These are phyloP conservation scores for Yarrowia galli DNA, from an alignment of 1,139 yeast genomes.

Conservation along the genomic window DNA sequence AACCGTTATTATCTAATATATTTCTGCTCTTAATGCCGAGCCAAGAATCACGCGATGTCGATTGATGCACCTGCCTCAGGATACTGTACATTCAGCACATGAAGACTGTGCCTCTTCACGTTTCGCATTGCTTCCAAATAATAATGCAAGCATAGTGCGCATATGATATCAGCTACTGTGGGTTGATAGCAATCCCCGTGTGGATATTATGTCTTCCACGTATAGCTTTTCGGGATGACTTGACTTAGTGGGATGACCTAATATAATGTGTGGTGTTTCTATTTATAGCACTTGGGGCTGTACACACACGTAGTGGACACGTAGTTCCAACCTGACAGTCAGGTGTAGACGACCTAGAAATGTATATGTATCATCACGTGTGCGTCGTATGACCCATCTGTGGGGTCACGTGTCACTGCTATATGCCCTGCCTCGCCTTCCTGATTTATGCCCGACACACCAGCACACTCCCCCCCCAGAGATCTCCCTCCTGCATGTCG, in stretches of 20 bases:
- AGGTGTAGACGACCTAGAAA: no score
- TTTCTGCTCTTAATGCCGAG: no score
- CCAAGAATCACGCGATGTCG: background rate
- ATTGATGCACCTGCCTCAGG: background rate
- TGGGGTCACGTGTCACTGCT: background rate
- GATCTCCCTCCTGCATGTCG: slow-evolving; percentile 27
- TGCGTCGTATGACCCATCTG: background rate
- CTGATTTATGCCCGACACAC: background rate
- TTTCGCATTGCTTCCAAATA: slow-evolving; percentile 16
- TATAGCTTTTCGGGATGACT: background rate
- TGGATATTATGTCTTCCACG: background rate
- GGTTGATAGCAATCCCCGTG: background rate
- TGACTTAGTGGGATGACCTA: background rate
- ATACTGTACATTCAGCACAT: slow-evolving; percentile 11
- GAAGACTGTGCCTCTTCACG: slow-evolving; percentile 16
- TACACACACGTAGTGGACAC: background rate
- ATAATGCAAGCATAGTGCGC: background rate
- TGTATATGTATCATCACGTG: background rate
- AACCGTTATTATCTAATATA: no score
- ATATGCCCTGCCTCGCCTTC: no score
- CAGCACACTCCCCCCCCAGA: slow-evolving; percentile 5
- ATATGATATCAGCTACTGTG: background rate
- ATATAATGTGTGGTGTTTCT: background rate
- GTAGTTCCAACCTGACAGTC: background rate
- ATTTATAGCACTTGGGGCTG: background rate